These are phyloP conservation scores for Neopestalotiopsis sp. DNA, from an alignment of 2,329 filamentous ascomycete genomes.

Conservation along the genomic window DNA sequence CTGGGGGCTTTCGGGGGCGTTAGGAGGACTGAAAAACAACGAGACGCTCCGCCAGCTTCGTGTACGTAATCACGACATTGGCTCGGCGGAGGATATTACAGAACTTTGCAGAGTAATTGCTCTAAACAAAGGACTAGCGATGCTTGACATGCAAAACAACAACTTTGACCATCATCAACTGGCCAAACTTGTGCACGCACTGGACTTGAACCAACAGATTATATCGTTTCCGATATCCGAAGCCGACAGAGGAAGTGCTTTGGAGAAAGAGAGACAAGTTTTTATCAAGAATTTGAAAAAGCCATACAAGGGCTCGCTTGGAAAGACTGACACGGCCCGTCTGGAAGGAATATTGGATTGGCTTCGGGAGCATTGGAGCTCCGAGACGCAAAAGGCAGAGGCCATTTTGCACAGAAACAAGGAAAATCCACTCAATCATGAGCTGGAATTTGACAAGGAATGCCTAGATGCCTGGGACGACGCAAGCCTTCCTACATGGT, in stretches of 20 bases:
- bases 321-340: conserved; percentile 32
- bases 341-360: conserved; percentile 31
- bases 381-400: conserved; percentile 29
- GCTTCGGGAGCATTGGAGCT: conserved; percentile 33
- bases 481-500: conserved; percentile 29
- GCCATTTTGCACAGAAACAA: conserved; percentile 31
- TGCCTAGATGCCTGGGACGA: conserved; percentile 37
- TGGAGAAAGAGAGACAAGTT: conserved; percentile 32
- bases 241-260: conserved; percentile 32
- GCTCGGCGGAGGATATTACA: conserved; percentile 40
- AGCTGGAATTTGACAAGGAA: conserved; percentile 30
- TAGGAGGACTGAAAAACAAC: conserved; percentile 53
- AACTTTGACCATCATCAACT: conserved; percentile 51
- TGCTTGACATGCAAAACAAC: conserved; percentile 61
- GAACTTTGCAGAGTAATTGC: conserved; percentile 56
- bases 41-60: conserved; percentile 54
- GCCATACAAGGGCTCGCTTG: conserved; percentile 24
- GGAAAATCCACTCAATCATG: conserved; percentile 25
- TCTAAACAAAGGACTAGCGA: conserved; percentile 53
- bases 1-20: conserved; percentile 55
- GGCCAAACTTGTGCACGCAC: conserved; percentile 33
- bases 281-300: conserved; percentile 28
- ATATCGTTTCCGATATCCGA: conserved; percentile 37
- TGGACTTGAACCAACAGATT: conserved; percentile 35
- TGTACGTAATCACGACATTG: conserved; percentile 62